Evolutionary conservation across 2,329 filamentous ascomycete genomes (phyloP).

Genomic region (Calycina marina): DNA sequence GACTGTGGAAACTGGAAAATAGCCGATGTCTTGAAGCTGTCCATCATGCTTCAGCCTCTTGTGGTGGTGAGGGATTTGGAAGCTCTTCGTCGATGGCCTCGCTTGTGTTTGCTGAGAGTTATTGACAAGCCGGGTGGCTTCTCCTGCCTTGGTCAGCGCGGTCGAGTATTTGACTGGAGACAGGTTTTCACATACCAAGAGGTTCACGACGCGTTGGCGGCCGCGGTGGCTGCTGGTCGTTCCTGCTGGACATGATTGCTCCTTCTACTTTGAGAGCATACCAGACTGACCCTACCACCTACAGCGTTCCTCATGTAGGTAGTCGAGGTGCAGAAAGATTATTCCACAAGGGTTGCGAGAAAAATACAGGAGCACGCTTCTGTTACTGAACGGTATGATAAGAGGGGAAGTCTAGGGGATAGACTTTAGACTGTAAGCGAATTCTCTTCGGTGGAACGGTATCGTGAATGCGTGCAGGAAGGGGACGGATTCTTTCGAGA

Average conservation of each 20-base stretch:
- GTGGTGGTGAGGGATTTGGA: constrained; percentile 16
- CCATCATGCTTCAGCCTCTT: constrained; percentile 14
- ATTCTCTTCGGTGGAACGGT: no score
- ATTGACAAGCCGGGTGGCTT: constrained; percentile 21
- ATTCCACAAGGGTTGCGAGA: neutral
- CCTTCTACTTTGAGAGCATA: constrained; percentile 3
- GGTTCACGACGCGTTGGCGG: constrained; percentile 19
- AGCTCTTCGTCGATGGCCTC: constrained; percentile 7
- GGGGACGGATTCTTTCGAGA: no score
- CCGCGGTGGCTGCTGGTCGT: constrained; percentile 10
- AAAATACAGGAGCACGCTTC: no score
- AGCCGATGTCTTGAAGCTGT: constrained; percentile 8
- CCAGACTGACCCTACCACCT: no score
- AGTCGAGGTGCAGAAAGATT: neutral
- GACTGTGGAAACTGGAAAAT: constrained; percentile 4
- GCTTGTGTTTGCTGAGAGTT: constrained; percentile 12
- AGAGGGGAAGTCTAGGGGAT: no score
- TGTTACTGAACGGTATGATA: no score
- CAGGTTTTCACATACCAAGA: no score
- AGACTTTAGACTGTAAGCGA: no score
- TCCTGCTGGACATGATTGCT: constrained; percentile 9
- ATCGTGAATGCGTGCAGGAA: no score
- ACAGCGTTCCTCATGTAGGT: neutral
- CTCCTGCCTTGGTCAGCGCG: no score
- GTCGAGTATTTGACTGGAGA: no score